These are phyloP conservation scores for Priceomyces castillae DNA, from an alignment of 805 yeast genomes.

Conservation along the genomic window DNA sequence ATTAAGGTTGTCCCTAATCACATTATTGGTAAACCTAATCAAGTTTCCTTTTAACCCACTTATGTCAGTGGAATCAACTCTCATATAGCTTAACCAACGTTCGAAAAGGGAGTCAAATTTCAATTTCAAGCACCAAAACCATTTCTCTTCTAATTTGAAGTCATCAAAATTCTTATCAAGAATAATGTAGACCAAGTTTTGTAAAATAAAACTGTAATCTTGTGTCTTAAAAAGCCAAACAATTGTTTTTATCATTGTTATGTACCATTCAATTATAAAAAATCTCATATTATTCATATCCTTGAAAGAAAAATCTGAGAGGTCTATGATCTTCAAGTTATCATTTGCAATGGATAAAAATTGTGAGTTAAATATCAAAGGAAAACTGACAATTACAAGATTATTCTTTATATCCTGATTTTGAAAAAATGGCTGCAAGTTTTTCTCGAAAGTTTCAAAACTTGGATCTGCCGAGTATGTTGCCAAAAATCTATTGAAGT, in stretches of 20 bases:
- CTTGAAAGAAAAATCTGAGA: conserved; percentile 26
- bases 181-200: conserved; percentile 23
- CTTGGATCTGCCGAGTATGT: conserved; percentile 15
- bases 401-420: conserved; percentile 43
- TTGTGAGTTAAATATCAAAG: conserved; percentile 40
- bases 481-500: conserved; percentile 15
- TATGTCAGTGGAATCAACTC: conserved; percentile 2
- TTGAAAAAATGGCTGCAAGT: conserved; percentile 15
- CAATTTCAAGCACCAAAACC: conserved; percentile 23
- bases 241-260: conserved; percentile 44
- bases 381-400: conserved; percentile 50
- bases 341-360: conserved; percentile 26
- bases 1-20: conserved; percentile 6
- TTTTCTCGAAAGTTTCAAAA: conserved; percentile 16
- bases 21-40: conserved; percentile 13
- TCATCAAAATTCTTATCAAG: conserved; percentile 14
- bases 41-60: conserved; percentile 12
- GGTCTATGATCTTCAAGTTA: conserved; percentile 10
- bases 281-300: conserved; percentile 22
- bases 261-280: conserved; percentile 45
- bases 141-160: conserved; percentile 22
- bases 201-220: conserved; percentile 26
- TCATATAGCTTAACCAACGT: conserved; percentile 22
- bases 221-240: conserved; percentile 15
- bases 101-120: conserved; percentile 23